phyloP scores from a whole-genome alignment of 1,284 basidiomycete genomes.

The Apiotrichum porosum region DNA sequence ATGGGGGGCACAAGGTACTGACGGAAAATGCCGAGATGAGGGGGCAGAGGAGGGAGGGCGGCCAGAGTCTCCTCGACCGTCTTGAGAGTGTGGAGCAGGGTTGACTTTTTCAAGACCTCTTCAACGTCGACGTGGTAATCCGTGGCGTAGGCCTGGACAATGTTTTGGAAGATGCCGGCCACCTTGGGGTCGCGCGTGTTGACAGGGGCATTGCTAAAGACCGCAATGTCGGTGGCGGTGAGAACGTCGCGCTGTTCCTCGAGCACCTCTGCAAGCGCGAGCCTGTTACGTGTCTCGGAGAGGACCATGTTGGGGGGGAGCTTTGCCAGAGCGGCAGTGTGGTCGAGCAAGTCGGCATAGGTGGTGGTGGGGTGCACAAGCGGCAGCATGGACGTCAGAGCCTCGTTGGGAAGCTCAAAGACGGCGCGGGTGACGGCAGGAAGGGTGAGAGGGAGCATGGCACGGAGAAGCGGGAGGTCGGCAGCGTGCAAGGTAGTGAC shows the following conservation, averaged over 20 bases:
- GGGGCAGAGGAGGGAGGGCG: constrained; percentile 28
- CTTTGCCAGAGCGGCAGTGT: constrained; percentile 48
- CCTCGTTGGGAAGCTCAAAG: constrained; percentile 42
- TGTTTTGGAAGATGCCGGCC: constrained; percentile 41
- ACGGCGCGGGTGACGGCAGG: constrained; percentile 51
- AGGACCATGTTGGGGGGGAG: constrained; percentile 54
- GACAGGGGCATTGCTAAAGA: constrained; percentile 52
- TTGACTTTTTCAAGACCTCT: constrained; percentile 40
- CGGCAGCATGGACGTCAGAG: constrained; percentile 43
- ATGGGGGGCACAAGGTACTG: constrained; percentile 24
- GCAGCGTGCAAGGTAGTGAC: constrained; percentile 66
- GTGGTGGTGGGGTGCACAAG: constrained; percentile 47
- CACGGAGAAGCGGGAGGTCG: constrained; percentile 63
- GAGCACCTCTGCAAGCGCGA: constrained; percentile 50
- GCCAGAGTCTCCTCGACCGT: constrained; percentile 49
- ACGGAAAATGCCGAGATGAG: not conserved
- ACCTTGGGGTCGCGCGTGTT: constrained; percentile 51
- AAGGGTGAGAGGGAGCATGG: constrained; percentile 51
- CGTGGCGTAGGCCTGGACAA: constrained; percentile 46
- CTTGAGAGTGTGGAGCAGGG: constrained; percentile 52
- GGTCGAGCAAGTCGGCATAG: constrained; percentile 33
- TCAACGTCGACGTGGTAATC: constrained; percentile 48
- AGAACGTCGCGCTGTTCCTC: constrained; percentile 51
- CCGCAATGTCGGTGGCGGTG: constrained; percentile 54
- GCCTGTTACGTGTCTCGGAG: constrained; percentile 41